Conservation (phyloP, 2,329 filamentous ascomycete species). For the Ophiobolus disseminans region DNA sequence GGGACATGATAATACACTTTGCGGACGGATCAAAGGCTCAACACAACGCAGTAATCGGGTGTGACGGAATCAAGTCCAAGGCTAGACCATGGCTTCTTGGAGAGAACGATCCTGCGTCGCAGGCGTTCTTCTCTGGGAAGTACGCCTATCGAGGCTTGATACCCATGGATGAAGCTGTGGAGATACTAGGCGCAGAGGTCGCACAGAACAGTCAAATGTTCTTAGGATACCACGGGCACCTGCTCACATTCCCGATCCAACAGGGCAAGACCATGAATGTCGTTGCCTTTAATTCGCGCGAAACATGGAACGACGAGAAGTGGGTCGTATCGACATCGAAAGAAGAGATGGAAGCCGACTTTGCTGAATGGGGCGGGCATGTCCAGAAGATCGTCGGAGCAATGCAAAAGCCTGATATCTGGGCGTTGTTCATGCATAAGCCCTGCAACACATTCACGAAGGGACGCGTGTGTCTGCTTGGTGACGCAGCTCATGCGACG, state of each 20-base stretch:
- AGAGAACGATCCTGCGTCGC: conserved; percentile 48
- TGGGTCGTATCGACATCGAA: conserved; percentile 45
- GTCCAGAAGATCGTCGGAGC: conserved; percentile 41
- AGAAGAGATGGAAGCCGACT: conserved; percentile 42
- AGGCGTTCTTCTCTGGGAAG: conserved; percentile 63
- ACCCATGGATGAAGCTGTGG: conserved; percentile 63
- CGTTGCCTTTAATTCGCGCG: conserved; percentile 44
- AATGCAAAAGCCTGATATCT: conserved; percentile 62
- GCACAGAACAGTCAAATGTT: conserved; percentile 64
- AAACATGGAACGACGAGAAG: conserved; percentile 42
- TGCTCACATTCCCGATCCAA: conserved; percentile 70
- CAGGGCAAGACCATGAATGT: conserved; percentile 64
- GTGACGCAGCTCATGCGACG: conserved; percentile 65
- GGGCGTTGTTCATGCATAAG: conserved; percentile 64
- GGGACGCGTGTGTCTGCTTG: conserved; percentile 58
- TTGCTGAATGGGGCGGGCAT: conserved; percentile 36
- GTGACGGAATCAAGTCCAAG: conserved; percentile 70
- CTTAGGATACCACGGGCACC: conserved; percentile 65
- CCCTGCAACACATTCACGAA: conserved; percentile 56
- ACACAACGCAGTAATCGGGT: conserved; percentile 64
- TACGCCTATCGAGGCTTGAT: conserved; percentile 70
- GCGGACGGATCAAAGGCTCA: conserved; percentile 56
- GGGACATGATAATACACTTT: conserved; percentile 51
- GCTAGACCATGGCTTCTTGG: conserved; percentile 63
- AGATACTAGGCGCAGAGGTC: conserved; percentile 59